Evolutionary conservation across 176 grass and related monocot species (phyloP).

Genomic region (Aegilops sharonensis): DNA sequence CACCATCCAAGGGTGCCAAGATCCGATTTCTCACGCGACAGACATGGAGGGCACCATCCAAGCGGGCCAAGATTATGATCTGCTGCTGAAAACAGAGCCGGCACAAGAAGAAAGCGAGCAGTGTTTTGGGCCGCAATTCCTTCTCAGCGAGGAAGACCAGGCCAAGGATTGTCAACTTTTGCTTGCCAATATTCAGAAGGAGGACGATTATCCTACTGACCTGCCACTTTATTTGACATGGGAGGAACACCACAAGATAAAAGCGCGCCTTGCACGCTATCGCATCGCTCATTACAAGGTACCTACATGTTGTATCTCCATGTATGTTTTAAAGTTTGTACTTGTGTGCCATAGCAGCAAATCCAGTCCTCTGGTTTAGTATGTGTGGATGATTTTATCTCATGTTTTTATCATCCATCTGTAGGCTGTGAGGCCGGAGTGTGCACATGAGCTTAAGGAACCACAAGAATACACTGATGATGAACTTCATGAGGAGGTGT

Average conservation of each 20-base stretch:
- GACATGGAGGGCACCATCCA: neutral
- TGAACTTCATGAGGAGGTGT: neutral
- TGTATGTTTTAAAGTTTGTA: neutral
- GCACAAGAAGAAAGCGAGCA: no score
- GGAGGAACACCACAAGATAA: neutral
- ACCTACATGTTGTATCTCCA: neutral
- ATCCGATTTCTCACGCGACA: neutral
- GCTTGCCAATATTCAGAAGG: neutral
- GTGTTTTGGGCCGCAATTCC: no score
- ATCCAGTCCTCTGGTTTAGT: neutral
- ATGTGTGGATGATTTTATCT: neutral
- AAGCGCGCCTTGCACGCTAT: neutral
- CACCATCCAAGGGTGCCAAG: neutral
- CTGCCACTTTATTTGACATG: neutral
- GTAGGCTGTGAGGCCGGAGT: neutral
- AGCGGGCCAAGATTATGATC: neutral
- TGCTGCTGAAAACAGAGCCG: no score
- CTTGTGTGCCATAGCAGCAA: neutral
- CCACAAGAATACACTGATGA: neutral
- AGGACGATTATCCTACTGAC: neutral
- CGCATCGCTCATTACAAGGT: neutral
- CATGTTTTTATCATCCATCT: neutral
- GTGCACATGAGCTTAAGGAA: neutral
- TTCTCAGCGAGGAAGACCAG: no score
- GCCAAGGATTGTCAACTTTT: neutral